Evolutionary conservation across 768 basidiomycete species (phyloP), one percentile per base, ranked within the genome.

Genomic region (Xerocomellus intermedius): DNA sequence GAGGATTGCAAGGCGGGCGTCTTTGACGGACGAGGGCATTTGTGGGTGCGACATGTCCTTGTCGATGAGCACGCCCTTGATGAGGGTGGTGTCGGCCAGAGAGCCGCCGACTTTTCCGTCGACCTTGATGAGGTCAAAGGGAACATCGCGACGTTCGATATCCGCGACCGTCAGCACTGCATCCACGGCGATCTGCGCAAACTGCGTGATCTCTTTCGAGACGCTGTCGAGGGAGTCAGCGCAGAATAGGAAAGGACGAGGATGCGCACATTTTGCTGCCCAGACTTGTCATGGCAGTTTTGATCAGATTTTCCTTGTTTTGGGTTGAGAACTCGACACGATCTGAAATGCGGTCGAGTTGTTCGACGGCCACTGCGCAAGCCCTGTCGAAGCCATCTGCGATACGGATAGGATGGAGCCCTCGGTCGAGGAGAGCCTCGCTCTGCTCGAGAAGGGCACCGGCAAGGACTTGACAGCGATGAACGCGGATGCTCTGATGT

Each of bases 41-140:
- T 97, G 94, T 5, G 96, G 90, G 68, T 99, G 97, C 13, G 94
- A 98, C 90, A 99, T 96, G 75, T 99, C 96, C 75, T 99, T 99
- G 85, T 99, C 97, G 70, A 99, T 84, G 64, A 99, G 91, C 41
- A 99, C 97, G 63, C 97, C 97, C 65, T 89, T 89, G 77, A 99
- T 96, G 63, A 99, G 82, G 41, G 83, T 85, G 8, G 93, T 98
- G 74, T 99, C 97, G 9, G 91, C 93, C 37, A 99, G 82, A 10
- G 94, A 92, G 37, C 97, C 97, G 43, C 97, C 97, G 60, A 98
- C 96, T 77, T 98, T 98, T 67, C 96, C 96, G 62, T 97, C 93
- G 14, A 98, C 96, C 73, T 99, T 98, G 82, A 98, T 98, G 59
- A 98, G 80, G 75, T 99, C 97, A 70, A 99, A 98, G 44, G 89